Evolutionary conservation across 192 early-diverging fungal genomes (phyloP).

Genomic region (Backusella luteola): DNA sequence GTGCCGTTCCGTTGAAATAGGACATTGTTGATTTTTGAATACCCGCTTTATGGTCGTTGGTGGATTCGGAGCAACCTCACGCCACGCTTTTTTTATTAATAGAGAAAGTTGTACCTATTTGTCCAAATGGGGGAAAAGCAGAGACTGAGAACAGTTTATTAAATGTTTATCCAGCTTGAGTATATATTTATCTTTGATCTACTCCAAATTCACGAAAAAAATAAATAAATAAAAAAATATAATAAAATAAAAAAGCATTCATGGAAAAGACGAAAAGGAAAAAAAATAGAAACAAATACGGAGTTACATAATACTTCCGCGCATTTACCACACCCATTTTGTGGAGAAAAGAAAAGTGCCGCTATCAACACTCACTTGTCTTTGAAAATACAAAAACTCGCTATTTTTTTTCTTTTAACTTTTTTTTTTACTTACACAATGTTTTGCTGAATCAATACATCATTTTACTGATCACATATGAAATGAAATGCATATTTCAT

Average conservation of each 20-base stretch:
- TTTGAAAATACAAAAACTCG: too few relatives aligned
- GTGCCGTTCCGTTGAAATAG: not conserved
- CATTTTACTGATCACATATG: not conserved
- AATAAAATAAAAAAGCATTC: not conserved
- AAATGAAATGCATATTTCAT: not conserved
- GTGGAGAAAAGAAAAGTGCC: not conserved
- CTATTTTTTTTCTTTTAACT: not conserved
- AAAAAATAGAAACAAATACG: not conserved
- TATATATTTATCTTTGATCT: slow-evolving; percentile 5
- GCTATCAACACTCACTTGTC: not conserved
- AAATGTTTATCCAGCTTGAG: not conserved
- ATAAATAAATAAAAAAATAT: not conserved
- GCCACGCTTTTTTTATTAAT: not conserved
- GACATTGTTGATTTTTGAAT: not conserved
- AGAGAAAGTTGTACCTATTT: not conserved
- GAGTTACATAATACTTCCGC: not conserved
- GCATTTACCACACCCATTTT: not conserved
- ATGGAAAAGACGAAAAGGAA: not conserved
- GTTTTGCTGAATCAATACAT: not conserved
- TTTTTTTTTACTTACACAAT: not conserved
- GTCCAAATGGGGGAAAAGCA: not conserved
- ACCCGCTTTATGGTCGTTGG: not conserved
- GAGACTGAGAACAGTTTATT: not conserved
- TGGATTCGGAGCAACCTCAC: not conserved
- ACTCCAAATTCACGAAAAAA: not conserved